Evolutionary conservation across 768 basidiomycete species (phyloP), one percentile per base, ranked within the genome.

Genomic region (Panellus pusillus): DNA sequence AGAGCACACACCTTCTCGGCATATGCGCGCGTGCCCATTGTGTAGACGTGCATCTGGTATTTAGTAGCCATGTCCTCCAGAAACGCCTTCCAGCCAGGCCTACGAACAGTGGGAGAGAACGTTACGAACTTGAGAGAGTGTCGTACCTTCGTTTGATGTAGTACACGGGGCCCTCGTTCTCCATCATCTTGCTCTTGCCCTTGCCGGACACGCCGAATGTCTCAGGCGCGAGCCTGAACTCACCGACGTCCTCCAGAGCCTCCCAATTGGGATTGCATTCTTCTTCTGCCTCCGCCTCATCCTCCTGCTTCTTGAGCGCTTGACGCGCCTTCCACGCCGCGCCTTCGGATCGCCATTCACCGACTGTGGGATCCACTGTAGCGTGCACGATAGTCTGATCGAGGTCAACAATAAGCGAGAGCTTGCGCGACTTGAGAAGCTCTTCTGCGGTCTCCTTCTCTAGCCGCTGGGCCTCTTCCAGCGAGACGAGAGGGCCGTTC

Each of bases 41-140:
- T 99, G 71, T 99, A 99, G 43, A 99, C 95, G 68, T 98, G 97
- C 93, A 98, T 93, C 73, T 98, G 95, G 70, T 96, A 99, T 65
- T 89, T 86, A 45, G 75, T 73, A 32, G 89, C 80, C 60, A 89
- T 80, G 41, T 78, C 76, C 55, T 74, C 72, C 47, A 99, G 76
- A 69, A 99, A 98, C 43, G 82, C 78, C 50, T 77, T 72, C 73
- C 93, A 81, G n/a, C 93, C 91, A 8, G 94, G 94, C 61, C 94
- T 78, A 54, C 14, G 13, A 40, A 50, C 47, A 13, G 14, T 67
- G 45, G 56, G 59, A 39, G 50, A 51, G 58, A 52, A 59, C 39
- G 50, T 41, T 27, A 38, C 55, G 37, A 32, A 47, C 37, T 35
- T 32, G 50, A 44, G 38, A 39, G 35, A n/a, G 45, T 17, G 46